Conservation (phyloP, 257 asterid species). For the Agastache rugosa region DNA sequence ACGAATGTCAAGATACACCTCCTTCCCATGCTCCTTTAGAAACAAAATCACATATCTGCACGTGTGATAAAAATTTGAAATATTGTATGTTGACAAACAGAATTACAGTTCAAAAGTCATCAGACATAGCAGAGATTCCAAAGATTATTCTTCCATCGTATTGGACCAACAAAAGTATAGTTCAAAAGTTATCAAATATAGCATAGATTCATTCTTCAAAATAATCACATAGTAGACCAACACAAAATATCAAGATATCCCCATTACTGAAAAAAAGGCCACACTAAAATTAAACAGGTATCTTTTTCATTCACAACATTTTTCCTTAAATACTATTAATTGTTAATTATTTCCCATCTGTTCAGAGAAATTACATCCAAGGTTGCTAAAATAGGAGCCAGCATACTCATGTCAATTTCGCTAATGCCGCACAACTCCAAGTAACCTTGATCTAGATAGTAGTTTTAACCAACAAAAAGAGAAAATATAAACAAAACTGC, state of each 20-base stretch:
- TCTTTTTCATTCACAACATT: neutral
- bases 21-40: conserved; percentile 95
- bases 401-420: neutral
- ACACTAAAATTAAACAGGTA: conserved; percentile 5
- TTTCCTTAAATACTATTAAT: neutral
- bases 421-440: neutral
- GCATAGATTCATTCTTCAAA: neutral
- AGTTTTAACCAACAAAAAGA: conserved; percentile 6
- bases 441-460: neutral
- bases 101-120: conserved; percentile 6
- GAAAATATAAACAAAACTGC: conserved; percentile 11
- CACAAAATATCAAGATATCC: conserved; percentile 25
- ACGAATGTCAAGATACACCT: conserved; percentile 86
- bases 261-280: conserved; percentile 12
- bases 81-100: conserved; percentile 9
- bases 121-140: conserved; percentile 9
- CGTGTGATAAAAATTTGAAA: conserved; percentile 28
- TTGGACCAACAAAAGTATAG: neutral
- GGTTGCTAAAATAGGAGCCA: neutral
- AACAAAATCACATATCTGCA: conserved; percentile 81
- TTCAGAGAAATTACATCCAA: neutral
- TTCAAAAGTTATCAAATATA: conserved; percentile 7
- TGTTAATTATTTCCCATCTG: neutral
- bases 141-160: neutral
- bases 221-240: conserved; percentile 17